A percentile compares a stretch with the other conserved stretches of the same genome.
Evolutionary conservation across 352 stramenopile genomes (phyloP).

Genomic region (Globisporangium apiculatum): DNA sequence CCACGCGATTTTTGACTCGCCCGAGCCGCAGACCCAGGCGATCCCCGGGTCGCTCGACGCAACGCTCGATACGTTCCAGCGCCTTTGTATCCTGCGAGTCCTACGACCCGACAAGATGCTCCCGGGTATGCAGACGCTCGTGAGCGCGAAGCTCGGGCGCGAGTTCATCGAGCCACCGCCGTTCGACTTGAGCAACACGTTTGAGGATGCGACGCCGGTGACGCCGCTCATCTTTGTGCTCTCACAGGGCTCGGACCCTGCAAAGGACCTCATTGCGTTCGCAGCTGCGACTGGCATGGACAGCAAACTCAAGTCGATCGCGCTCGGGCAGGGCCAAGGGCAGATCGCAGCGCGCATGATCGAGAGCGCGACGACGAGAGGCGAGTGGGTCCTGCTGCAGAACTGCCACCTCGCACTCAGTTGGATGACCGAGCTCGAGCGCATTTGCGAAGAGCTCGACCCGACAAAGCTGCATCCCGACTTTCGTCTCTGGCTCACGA

Average conservation of each 20-base stretch:
- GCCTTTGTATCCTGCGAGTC: slow-evolving; percentile 71
- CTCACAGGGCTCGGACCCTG: slow-evolving; percentile 91
- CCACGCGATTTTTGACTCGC: slow-evolving; percentile 73
- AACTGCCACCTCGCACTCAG: slow-evolving; percentile 94
- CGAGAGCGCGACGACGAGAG: slow-evolving; percentile 75
- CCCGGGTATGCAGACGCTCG: slow-evolving; percentile 86
- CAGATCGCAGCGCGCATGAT: slow-evolving; percentile 89
- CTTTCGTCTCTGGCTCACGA: slow-evolving; percentile 94
- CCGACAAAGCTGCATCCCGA: slow-evolving; percentile 82
- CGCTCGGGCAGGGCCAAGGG: slow-evolving; percentile 91
- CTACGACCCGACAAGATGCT: slow-evolving; percentile 82
- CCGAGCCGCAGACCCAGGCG: slow-evolving; percentile 67
- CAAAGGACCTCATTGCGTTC: slow-evolving; percentile 90
- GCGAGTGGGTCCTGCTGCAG: slow-evolving; percentile 93
- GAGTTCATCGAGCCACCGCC: slow-evolving; percentile 90
- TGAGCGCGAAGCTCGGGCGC: slow-evolving; percentile 77
- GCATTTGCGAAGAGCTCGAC: slow-evolving; percentile 90
- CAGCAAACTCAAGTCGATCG: slow-evolving; percentile 90
- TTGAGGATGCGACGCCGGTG: slow-evolving; percentile 81
- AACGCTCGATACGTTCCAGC: slow-evolving; percentile 77
- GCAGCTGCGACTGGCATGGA: slow-evolving; percentile 81
- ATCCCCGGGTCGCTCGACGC: slow-evolving; percentile 53
- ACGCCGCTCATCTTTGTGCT: slow-evolving; percentile 93
- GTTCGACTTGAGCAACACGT: slow-evolving; percentile 89
- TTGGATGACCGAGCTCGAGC: slow-evolving; percentile 94